Conservation (phyloP, 441 rosid genomes). For the Gossypium aridum region DNA sequence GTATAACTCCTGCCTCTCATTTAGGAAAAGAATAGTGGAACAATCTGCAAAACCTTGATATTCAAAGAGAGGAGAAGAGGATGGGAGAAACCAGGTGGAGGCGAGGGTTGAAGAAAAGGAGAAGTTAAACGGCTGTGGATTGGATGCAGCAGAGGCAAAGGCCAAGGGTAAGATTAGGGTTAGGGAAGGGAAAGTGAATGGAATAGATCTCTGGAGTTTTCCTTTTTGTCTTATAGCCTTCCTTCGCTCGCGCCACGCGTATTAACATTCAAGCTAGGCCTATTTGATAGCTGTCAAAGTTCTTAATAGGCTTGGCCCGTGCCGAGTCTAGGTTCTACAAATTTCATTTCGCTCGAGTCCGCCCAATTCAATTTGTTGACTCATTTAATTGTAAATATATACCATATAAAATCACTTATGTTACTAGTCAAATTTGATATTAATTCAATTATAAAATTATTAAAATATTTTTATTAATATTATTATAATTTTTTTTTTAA, state of each 20-base stretch:
- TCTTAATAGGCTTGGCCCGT: background rate
- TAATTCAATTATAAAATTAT: too few relatives aligned
- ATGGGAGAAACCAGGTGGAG: background rate
- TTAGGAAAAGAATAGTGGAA: background rate
- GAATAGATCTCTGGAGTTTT: background rate
- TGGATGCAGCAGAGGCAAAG: background rate
- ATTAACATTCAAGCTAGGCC: background rate
- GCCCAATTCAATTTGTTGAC: background rate
- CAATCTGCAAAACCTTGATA: background rate
- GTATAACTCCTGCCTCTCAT: conserved; percentile 78
- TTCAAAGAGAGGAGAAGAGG: background rate
- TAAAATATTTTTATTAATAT: too few relatives aligned
- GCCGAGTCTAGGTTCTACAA: background rate
- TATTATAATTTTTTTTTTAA: too few relatives aligned
- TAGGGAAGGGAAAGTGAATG: background rate
- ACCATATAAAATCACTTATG: too few relatives aligned
- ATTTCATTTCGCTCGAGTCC: background rate
- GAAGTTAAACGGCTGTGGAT: background rate
- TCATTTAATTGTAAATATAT: too few relatives aligned
- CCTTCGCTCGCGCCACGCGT: background rate
- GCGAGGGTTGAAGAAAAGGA: background rate
- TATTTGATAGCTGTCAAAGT: background rate
- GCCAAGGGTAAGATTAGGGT: background rate
- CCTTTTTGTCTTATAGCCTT: background rate
- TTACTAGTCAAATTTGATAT: too few relatives aligned